These are phyloP conservation scores for Isatis tinctoria DNA, from an alignment of 345 rosid genomes.

Conservation along the genomic window DNA sequence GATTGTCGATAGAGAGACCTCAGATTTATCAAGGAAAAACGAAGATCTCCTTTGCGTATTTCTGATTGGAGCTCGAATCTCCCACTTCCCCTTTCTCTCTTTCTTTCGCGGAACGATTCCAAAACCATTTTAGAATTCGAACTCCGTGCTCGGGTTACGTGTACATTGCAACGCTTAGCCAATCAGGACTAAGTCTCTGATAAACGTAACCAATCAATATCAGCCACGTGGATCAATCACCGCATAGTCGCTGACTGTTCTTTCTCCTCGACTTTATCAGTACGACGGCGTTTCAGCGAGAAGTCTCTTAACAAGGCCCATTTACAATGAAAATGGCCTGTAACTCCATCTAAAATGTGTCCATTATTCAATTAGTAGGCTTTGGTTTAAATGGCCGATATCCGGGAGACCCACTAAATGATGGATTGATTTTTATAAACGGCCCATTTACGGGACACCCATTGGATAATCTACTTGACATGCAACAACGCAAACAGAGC, in stretches of 20 bases:
- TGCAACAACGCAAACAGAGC: no score
- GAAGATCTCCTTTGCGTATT: constrained; percentile 3
- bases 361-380: no score
- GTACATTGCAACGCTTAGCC: constrained; percentile 15
- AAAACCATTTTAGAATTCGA: constrained; percentile 8
- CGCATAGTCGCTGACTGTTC: constrained; percentile 13
- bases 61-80: not conserved
- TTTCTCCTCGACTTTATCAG: not conserved
- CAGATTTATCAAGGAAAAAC: not conserved
- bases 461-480: not conserved
- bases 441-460: not conserved
- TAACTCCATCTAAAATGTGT: not conserved
- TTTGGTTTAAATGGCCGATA: not conserved
- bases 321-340: not conserved
- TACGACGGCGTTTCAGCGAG: not conserved
- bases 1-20: not conserved
- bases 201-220: not conserved
- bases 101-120: constrained; percentile 24
- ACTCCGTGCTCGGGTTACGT: constrained; percentile 14
- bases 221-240: not conserved
- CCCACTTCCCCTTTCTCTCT: not conserved
- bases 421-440: not conserved
- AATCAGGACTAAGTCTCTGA: constrained; percentile 27
- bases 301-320: not conserved
- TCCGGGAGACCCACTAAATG: no score